phyloP scores from a whole-genome alignment of 805 yeast species.

The Lachancea nothofagi region DNA sequence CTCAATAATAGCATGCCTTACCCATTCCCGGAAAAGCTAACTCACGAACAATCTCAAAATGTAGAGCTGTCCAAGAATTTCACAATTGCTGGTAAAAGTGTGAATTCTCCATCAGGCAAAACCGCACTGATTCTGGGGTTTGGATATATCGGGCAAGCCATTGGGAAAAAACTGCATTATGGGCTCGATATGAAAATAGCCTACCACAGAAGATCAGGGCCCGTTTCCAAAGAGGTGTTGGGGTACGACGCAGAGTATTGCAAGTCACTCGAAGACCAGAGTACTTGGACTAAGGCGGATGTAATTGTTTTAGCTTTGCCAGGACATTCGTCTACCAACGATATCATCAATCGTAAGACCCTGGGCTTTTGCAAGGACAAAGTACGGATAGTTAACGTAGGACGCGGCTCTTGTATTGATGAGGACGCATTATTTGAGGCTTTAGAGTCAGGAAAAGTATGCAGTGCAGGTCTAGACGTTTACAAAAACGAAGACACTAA shows the following conservation, averaged over 20 bases:
- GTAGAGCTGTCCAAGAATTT: constrained; percentile 39
- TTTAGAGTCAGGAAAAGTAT: constrained; percentile 51
- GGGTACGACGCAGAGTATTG: constrained; percentile 44
- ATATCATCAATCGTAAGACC: constrained; percentile 46
- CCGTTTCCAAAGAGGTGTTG: constrained; percentile 35
- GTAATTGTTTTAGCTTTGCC: constrained; percentile 65
- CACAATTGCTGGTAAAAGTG: constrained; percentile 40
- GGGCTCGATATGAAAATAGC: constrained; percentile 57
- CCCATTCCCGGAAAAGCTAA: constrained; percentile 11
- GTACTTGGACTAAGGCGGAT: constrained; percentile 41
- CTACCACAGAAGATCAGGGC: constrained; percentile 51
- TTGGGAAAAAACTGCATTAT: constrained; percentile 50
- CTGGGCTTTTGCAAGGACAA: constrained; percentile 47
- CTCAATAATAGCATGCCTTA: constrained; percentile 30
- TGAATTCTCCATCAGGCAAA: constrained; percentile 52
- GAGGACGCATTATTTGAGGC: constrained; percentile 61
- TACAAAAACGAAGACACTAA: constrained; percentile 53
- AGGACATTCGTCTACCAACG: constrained; percentile 50
- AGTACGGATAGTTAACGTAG: constrained; percentile 64
- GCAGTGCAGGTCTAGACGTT: constrained; percentile 71
- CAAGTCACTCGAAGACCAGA: constrained; percentile 38
- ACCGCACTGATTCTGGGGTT: constrained; percentile 64
- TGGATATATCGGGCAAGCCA: constrained; percentile 66
- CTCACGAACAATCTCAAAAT: constrained; percentile 11
- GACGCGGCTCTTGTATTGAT: constrained; percentile 66